Evolutionary conservation across 108 stramenopile genomes (phyloP), one percentile per base, ranked within the genome.

Genomic region (Fistulifera solaris): DNA sequence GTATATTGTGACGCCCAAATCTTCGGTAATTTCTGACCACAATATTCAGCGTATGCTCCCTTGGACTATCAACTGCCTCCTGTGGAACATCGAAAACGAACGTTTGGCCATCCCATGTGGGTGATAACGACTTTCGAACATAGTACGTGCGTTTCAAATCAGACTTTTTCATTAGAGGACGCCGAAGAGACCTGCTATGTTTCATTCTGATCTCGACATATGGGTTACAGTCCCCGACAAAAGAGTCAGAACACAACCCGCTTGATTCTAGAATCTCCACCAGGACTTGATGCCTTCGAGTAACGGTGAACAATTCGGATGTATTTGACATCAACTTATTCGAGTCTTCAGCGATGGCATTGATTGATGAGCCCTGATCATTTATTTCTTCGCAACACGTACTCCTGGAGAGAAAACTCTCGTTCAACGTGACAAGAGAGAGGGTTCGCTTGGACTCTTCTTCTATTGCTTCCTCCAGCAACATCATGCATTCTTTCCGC

Each of bases 11-110:
- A 19, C 70, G 71, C 8, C 76, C 70, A 54, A 78, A 45, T 42
- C 55, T 13, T 13, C 79, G 47, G 74, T 68, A 70, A 73, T 81
- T 67, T 58, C 79, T 50, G 15, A 86, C 40, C 16, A 56, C 48
- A 1, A 86, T 65, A 13, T 68, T 70, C 13, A 94, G 18, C n/a
- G 70, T 63, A 56, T 81, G 72, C 1, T 79, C 76, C 18, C 86
- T 66, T 12, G 82, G 84, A 28, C 73, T 70, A 21, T 56, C 17
- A 0, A 76, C 64, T 41, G 93, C 87, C 40, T 72, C 68, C 27
- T 53, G 58, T 40, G 88, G 88, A 1, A 94, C 81, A 65, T 94
- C 75, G 54, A 90, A 90, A 15, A 89, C 79, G 64, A 94, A 94
- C 2, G 55, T 53, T 56, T 92, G 89, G 48, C 78, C 66, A 21